Evolutionary conservation across 2,329 filamentous ascomycete genomes (phyloP).

Genomic region (Trichoderma pleuroti): DNA sequence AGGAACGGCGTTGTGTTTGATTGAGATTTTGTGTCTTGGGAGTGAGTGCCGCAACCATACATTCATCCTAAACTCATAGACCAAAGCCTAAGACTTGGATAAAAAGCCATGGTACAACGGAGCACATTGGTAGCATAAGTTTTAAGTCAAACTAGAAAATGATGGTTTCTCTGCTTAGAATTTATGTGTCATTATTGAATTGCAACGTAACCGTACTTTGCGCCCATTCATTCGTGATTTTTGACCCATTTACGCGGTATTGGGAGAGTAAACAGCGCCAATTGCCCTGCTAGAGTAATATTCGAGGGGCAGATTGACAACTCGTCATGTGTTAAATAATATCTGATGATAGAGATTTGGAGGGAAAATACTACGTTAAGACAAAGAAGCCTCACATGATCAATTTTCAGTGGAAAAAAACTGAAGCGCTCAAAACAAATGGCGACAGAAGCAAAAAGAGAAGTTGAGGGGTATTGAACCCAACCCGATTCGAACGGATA

Average conservation of each 20-base stretch:
- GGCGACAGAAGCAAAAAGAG: background rate
- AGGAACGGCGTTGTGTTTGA: conserved; percentile 33
- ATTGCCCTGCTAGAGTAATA: too few relatives aligned
- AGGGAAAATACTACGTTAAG: background rate
- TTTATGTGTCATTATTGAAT: background rate
- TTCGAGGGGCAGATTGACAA: too few relatives aligned
- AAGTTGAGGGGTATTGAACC: conserved; percentile 11
- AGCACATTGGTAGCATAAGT: background rate
- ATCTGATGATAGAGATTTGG: too few relatives aligned
- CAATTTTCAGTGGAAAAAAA: background rate
- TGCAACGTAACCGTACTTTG: background rate
- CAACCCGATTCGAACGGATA: conserved; percentile 17
- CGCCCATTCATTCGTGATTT: background rate
- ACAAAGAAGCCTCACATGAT: background rate
- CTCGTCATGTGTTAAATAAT: too few relatives aligned
- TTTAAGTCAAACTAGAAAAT: background rate
- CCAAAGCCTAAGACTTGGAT: background rate
- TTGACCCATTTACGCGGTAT: background rate
- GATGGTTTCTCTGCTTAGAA: accelerated
- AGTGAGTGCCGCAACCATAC: too few relatives aligned
- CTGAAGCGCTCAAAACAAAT: background rate
- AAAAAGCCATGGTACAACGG: background rate
- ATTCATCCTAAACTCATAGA: background rate
- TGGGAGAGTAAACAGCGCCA: too few relatives aligned
- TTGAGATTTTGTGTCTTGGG: background rate